These are phyloP conservation scores for Pichia deserticola DNA, from an alignment of 805 yeast species.

Conservation along the genomic window DNA sequence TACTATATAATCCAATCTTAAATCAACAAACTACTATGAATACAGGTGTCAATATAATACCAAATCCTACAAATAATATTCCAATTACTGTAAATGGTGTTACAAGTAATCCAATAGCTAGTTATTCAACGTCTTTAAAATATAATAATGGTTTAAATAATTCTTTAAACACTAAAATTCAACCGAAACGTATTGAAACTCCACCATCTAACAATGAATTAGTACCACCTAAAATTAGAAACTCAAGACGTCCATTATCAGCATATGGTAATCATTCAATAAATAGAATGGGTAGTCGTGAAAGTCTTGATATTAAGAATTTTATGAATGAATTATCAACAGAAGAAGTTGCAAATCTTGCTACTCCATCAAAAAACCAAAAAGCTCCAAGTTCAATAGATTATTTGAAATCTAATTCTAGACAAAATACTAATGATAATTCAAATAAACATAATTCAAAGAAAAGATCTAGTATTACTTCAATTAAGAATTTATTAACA, in stretches of 20 bases:
- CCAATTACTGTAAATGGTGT: not conserved
- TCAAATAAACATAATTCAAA: conserved; percentile 11
- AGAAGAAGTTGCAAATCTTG: conserved; percentile 28
- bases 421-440: conserved; percentile 22
- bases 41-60: too few relatives aligned
- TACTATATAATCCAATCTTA: not conserved
- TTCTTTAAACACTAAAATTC: not conserved
- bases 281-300: conserved; percentile 5
- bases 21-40: not conserved
- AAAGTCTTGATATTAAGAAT: conserved; percentile 8
- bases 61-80: not conserved
- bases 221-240: conserved; percentile 3
- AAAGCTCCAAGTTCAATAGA: conserved; percentile 32
- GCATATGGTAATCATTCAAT: conserved; percentile 5
- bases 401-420: conserved; percentile 30
- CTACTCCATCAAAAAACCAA: conserved; percentile 15
- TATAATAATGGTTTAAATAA: conserved; percentile 2
- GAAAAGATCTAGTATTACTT: conserved; percentile 30
- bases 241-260: conserved; percentile 7
- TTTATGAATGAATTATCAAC: conserved; percentile 16
- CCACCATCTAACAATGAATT: not conserved
- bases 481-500: conserved; percentile 29
- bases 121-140: not conserved
- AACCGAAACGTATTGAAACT: not conserved
- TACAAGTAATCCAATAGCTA: not conserved